phyloP scores from a whole-genome alignment of 2,329 filamentous ascomycete genomes.

The Dichotomopilus funicola region DNA sequence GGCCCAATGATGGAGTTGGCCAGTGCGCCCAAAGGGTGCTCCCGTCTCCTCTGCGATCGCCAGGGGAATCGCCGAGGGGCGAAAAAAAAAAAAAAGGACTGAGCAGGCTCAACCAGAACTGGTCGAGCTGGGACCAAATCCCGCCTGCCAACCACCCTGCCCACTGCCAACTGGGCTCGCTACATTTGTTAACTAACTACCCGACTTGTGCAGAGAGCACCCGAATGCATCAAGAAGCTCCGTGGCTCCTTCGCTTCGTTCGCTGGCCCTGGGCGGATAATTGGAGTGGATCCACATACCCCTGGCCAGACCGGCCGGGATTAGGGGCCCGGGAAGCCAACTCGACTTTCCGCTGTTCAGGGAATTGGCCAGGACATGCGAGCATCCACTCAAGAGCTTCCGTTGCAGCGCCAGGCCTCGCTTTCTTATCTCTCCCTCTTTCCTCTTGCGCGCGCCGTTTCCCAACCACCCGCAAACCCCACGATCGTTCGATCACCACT shows the following conservation, averaged over 20 bases:
- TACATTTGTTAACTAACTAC: no score
- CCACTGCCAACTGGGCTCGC: no score
- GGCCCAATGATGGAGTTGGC: not conserved
- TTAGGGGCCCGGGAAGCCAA: not conserved
- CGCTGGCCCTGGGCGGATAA: constrained; percentile 1
- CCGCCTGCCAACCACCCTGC: not conserved
- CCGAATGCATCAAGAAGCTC: not conserved
- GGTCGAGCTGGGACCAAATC: not conserved
- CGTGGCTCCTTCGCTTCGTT: not conserved
- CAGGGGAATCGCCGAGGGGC: constrained; percentile 9
- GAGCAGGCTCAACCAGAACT: not conserved
- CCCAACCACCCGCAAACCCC: constrained; percentile 5
- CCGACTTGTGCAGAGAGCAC: no score
- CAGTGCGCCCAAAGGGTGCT: constrained; percentile 5
- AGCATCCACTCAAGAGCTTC: not conserved
- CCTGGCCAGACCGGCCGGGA: not conserved
- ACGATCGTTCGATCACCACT: constrained; percentile 6
- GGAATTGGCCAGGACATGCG: not conserved
- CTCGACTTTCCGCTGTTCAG: not conserved
- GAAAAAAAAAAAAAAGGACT: not conserved
- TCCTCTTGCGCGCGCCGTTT: not conserved
- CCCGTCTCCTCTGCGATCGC: constrained; percentile 11
- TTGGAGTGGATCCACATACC: not conserved
- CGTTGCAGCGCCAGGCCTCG: not conserved
- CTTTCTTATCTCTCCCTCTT: not conserved